These are phyloP conservation scores for Aschersonia sp. DNA, from an alignment of 2,329 filamentous ascomycete genomes.

Conservation along the genomic window DNA sequence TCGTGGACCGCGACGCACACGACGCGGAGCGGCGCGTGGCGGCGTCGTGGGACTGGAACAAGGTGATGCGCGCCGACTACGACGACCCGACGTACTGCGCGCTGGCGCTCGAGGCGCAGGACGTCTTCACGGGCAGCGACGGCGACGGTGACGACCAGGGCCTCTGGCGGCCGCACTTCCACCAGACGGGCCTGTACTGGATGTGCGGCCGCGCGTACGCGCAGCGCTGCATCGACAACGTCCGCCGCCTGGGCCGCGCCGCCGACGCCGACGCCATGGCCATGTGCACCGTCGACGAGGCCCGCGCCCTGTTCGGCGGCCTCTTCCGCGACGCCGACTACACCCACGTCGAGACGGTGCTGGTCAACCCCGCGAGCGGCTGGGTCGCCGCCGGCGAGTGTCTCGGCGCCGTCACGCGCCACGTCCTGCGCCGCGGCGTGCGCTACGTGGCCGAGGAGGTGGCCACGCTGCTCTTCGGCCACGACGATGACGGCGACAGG, in stretches of 20 bases:
- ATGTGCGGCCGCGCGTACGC: constrained; percentile 36
- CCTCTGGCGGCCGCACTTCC: constrained; percentile 40
- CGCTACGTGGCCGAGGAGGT: constrained; percentile 42
- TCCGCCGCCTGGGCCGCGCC: constrained; percentile 26
- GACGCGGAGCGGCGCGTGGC: constrained; percentile 34
- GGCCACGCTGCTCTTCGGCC: neutral
- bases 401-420: constrained; percentile 36
- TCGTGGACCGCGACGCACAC: constrained; percentile 41
- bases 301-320: constrained; percentile 36
- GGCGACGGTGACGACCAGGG: constrained; percentile 8
- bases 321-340: constrained; percentile 48
- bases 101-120: constrained; percentile 50
- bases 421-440: constrained; percentile 38
- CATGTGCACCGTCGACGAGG: constrained; percentile 28
- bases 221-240: constrained; percentile 36
- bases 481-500: too few species aligned
- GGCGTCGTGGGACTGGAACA: constrained; percentile 62
- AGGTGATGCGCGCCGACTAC: constrained; percentile 57
- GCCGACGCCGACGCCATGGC: constrained; percentile 24
- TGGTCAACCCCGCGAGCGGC: constrained; percentile 46
- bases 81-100: constrained; percentile 47
- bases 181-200: constrained; percentile 44
- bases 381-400: constrained; percentile 49
- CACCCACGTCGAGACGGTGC: constrained; percentile 39
- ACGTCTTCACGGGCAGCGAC: constrained; percentile 35